Evolutionary conservation across 352 stramenopile species (phyloP), one percentile per base, ranked within the genome.

Genomic region (Phytophthora multivora): DNA sequence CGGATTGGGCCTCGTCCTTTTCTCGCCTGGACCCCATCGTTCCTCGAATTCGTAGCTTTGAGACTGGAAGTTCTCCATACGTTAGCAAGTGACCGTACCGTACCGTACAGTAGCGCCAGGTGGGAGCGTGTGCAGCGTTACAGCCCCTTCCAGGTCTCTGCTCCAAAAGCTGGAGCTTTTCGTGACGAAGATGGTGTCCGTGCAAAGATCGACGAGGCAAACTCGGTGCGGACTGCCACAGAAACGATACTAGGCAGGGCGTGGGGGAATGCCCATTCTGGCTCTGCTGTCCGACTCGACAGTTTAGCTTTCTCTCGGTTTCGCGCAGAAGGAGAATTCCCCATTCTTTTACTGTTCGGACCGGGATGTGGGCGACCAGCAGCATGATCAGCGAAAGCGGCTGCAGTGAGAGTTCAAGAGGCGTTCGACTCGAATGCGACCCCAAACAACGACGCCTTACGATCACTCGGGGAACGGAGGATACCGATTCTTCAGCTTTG

Each of bases 321-420:
- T 46, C 11, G 16, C 58, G 25, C 39, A 66, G 19, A 31, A 8
- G 28, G 39, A 31, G 26, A 30, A 10, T 30, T 30, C 28, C 28
- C 28, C 8, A 33, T 33, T 33, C 28, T 49, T 16, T 63, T 49
- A 10, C 51, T 66, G 49, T 58, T 51, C 43, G 25, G 43, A 30
- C 33, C 19, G 8, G 16, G n/a, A 76, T 76, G 68, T 76, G 68
- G 68, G 63, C 68, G 26, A 66, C 48, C 12, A 76, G 68, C 40
- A 76, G 68, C 28, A 63, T 72, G 50, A 69, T 69, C n/a, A 73
- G 63, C 23, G 58, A 66, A 51, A 76, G 63, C 33, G 61, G 38
- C 28, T 75, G 46, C 41, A 67, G 59, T 15, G 61, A 65, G 26
- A 75, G 62, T 31, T 75, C 62, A 1, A 50, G 68, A 2, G 68